Base-by-base conservation (phyloP, 2,329 filamentous ascomycete species). In the Aspergillus flavus region DNA sequence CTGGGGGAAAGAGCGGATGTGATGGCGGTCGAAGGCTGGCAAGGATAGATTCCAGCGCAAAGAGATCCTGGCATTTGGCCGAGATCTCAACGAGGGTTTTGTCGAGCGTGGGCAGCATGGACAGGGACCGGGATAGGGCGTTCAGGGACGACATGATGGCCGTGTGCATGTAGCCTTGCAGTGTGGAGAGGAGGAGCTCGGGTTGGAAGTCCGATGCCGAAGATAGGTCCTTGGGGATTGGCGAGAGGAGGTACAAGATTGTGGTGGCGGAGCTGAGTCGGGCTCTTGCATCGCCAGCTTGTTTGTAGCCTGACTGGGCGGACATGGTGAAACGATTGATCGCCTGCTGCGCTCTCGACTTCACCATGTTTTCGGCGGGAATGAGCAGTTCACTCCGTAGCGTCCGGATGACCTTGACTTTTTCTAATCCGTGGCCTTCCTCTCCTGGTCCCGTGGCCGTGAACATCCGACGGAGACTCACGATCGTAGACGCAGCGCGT, bases 41-140 rank as follows among this genome's bases (percentile, higher is more conserved):
- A 7, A 98, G 86, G 2, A 97, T 85, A 1, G 88, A 82, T 79
- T 97, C 93, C 3, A 98, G 82, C 0, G 93, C 92, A n/a, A 96
- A 88, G 45, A 98, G 87, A 72, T 96, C 96, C 75, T 97, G 94
- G 74, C 94, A 97, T 53, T 92, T 86, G 6, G 89, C 88, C 7
- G 91, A 91, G 26, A 97, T 88, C 71, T 98, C 95, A 19, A 87
- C 83, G 1, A 98, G 83, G 0, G 93, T 91, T 58, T 92, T 87
- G 55, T 98, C 94, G 34, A 98, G 84, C 0, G 86, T 90, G 0
- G 94, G 92, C 2, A 98, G 83, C 62, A 92, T 91, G 4, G 90
- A 89, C 19, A 99, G 84, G 0, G 92, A 89, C 26, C 93, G 85
- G 1, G 91, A 84, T 11, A 99, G 83, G 0, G 89, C 85, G 14